A percentile compares a stretch with the other conserved stretches of the same genome.
These are phyloP conservation scores for Chlamydomonas sp. DNA, from an alignment of 139 green algal genomes.

Conservation along the genomic window DNA sequence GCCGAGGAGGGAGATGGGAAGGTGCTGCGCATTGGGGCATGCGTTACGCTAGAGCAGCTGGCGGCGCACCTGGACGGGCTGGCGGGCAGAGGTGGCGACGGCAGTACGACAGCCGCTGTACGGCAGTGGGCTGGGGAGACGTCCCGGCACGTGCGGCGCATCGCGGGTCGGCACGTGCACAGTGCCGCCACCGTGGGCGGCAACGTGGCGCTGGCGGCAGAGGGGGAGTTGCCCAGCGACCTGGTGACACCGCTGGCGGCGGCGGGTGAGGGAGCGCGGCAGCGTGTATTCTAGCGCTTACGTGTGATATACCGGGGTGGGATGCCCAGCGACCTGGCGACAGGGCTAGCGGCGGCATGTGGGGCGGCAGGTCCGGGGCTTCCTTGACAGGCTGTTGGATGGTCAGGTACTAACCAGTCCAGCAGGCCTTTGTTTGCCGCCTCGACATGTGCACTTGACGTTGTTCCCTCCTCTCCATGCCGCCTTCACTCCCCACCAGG, in stretches of 20 bases:
- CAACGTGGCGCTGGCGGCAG: constrained; percentile 61
- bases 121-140: constrained; percentile 29
- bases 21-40: constrained; percentile 43
- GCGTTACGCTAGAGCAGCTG: constrained; percentile 51
- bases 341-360: neutral
- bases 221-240: constrained; percentile 57
- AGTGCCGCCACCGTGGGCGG: constrained; percentile 73
- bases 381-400: too few relatives aligned
- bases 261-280: constrained; percentile 30
- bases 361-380: too few relatives aligned
- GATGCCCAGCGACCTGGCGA: neutral
- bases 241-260: constrained; percentile 58
- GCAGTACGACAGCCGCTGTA: constrained; percentile 6
- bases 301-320: neutral
- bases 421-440: too few relatives aligned
- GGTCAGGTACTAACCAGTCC: too few relatives aligned
- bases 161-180: constrained; percentile 74
- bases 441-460: too few relatives aligned
- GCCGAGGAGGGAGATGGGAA: neutral
- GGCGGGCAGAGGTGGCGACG: neutral
- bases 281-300: neutral
- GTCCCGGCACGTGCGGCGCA: constrained; percentile 58
- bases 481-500: too few relatives aligned
- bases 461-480: too few relatives aligned
- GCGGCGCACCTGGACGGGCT: constrained; percentile 5